These are phyloP conservation scores for Cystobasidium slooffiae DNA, from an alignment of 1,284 basidiomycete species.

Conservation along the genomic window DNA sequence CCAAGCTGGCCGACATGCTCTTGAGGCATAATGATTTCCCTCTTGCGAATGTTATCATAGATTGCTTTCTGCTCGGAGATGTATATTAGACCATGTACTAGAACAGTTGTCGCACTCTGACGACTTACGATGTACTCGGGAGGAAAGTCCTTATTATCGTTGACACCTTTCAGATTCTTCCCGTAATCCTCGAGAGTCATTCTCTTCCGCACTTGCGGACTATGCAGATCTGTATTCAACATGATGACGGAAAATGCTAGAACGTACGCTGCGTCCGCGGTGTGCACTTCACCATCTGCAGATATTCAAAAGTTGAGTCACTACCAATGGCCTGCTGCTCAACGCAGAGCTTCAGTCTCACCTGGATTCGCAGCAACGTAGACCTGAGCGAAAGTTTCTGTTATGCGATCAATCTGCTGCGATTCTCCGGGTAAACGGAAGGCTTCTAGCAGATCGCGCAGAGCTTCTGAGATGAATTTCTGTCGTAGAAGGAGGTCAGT, in stretches of 20 bases:
- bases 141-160: constrained; percentile 82
- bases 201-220: constrained; percentile 88
- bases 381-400: constrained; percentile 88
- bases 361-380: constrained; percentile 81
- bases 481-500: constrained; percentile 54
- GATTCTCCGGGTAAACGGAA: constrained; percentile 95
- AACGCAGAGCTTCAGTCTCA: constrained; percentile 22
- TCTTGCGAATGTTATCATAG: constrained; percentile 90
- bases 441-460: constrained; percentile 90
- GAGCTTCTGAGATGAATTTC: constrained; percentile 93
- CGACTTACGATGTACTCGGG: constrained; percentile 76
- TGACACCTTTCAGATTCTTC: constrained; percentile 90
- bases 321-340: background rate
- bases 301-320: background rate
- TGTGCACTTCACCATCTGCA: constrained; percentile 76
- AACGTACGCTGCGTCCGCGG: constrained; percentile 91
- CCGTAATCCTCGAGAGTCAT: constrained; percentile 96
- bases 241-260: constrained; percentile 95
- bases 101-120: background rate
- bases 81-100: constrained; percentile 22
- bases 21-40: constrained; percentile 97
- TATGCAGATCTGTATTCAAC: constrained; percentile 98
- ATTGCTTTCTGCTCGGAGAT: constrained; percentile 68
- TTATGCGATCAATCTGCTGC: constrained; percentile 91
- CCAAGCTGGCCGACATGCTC: constrained; percentile 96